Evolutionary conservation across 768 basidiomycete species (phyloP).

Genomic region (Bullera alba): DNA sequence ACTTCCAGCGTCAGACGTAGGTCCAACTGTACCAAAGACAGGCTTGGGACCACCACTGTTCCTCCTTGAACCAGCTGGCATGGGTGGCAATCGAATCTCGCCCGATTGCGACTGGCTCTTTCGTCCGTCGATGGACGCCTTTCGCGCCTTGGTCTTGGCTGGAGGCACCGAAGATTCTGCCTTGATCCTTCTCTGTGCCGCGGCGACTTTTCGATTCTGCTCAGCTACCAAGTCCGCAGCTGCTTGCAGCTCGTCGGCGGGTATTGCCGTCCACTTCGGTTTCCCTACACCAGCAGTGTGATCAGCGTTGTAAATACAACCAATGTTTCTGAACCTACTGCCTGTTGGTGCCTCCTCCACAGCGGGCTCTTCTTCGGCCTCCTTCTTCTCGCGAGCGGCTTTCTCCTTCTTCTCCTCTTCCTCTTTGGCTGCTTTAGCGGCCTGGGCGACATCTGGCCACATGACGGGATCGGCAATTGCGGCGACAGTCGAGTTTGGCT

Average conservation of each 20-base stretch:
- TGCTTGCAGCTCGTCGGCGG: slow-evolving; percentile 55
- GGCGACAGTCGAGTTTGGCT: slow-evolving; percentile 2
- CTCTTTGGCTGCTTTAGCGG: slow-evolving; percentile 19
- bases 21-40: slow-evolving; percentile 13
- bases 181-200: slow-evolving; percentile 7
- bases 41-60: slow-evolving; percentile 14
- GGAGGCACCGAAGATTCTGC: not conserved
- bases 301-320: not conserved
- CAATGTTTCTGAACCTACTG: slow-evolving; percentile 10
- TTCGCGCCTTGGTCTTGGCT: not conserved
- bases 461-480: slow-evolving; percentile 14
- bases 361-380: slow-evolving; percentile 17
- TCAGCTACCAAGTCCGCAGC: slow-evolving; percentile 49
- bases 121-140: slow-evolving; percentile 4
- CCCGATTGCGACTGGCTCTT: not conserved
- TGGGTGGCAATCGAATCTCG: slow-evolving; percentile 16
- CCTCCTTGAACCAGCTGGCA: slow-evolving; percentile 2
- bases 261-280: slow-evolving; percentile 59
- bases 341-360: slow-evolving; percentile 12
- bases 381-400: slow-evolving; percentile 17
- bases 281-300: slow-evolving; percentile 50
- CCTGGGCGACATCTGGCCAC: slow-evolving; percentile 39
- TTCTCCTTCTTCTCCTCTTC: slow-evolving; percentile 25
- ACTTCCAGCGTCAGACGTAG: slow-evolving; percentile 1
- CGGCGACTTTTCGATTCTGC: slow-evolving; percentile 10